Percentiles rank a stretch among this genome's conserved stretches.
These are phyloP conservation scores for Aspergillus wentii DNA, from an alignment of 495 filamentous ascomycete species.

Conservation along the genomic window DNA sequence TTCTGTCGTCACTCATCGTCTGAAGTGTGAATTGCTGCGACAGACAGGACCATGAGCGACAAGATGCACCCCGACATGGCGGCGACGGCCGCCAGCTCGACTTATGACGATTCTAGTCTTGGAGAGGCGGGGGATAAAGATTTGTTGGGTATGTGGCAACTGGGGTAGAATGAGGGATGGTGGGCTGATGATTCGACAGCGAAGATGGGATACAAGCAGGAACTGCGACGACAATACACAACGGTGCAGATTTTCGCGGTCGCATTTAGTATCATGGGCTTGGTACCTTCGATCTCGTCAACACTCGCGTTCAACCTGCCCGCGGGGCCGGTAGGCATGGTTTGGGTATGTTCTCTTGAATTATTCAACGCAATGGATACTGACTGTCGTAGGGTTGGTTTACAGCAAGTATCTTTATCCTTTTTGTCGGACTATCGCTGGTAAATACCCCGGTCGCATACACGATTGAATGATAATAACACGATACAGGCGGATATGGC, in stretches of 20 bases:
- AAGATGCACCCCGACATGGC: too few relatives aligned
- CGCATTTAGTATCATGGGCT: constrained; percentile 69
- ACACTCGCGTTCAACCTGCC: constrained; percentile 62
- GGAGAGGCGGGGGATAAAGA: constrained; percentile 23
- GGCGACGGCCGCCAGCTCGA: background rate
- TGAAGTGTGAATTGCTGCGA: too few relatives aligned
- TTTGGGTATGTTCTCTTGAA: constrained; percentile 49
- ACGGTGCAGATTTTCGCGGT: constrained; percentile 66
- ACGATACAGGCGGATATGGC: constrained; percentile 56
- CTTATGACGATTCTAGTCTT: constrained; percentile 1
- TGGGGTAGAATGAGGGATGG: background rate
- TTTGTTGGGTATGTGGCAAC: constrained; percentile 23
- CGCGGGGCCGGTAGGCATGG: constrained; percentile 64
- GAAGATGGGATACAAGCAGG: constrained; percentile 66
- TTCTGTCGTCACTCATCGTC: background rate
- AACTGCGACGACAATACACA: constrained; percentile 61
- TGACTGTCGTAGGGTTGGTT: constrained; percentile 51
- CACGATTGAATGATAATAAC: background rate
- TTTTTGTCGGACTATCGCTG: constrained; percentile 64
- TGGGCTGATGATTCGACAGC: constrained; percentile 10
- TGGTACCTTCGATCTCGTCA: constrained; percentile 65
- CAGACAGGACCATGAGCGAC: too few relatives aligned
- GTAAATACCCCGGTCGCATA: constrained; percentile 17
- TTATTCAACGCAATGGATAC: constrained; percentile 2
- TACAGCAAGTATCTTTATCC: constrained; percentile 55